Conservation (phyloP, 768 basidiomycete genomes). For the Wakefieldia striispora region DNA sequence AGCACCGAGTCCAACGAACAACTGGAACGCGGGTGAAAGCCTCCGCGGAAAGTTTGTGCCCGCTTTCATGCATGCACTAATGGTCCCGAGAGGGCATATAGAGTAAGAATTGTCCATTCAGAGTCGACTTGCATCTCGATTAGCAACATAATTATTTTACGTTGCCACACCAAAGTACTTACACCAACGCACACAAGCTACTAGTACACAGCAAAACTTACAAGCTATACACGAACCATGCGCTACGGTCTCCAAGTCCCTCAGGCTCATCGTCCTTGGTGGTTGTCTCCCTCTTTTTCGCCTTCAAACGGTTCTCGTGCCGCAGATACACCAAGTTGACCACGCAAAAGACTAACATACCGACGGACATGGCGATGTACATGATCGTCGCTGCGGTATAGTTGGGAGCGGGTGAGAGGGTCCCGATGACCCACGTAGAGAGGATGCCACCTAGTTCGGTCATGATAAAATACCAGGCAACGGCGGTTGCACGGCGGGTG, state of each 20-base stretch:
- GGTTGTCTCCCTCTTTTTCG: conserved; percentile 31
- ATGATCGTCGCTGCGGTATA: conserved; percentile 47
- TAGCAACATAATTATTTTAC: no score
- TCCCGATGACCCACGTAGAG: conserved; percentile 61
- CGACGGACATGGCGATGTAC: conserved; percentile 36
- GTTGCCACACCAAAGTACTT: no score
- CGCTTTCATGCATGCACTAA: no score
- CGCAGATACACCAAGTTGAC: conserved; percentile 41
- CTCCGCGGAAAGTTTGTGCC: no score
- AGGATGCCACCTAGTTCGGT: conserved; percentile 59
- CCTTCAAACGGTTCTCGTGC: conserved; percentile 47
- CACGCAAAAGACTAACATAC: conserved; percentile 36
- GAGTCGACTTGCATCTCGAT: no score
- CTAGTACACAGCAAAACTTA: conserved; percentile 17
- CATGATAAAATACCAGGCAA: conserved; percentile 54
- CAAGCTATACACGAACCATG: conserved; percentile 54
- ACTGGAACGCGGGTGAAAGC: no score
- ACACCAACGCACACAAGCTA: no score
- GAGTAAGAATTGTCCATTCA: no score
- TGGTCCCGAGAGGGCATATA: no score
- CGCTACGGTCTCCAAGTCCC: conserved; percentile 48
- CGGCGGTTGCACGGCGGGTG: conserved; percentile 52
- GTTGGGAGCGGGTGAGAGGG: conserved; percentile 45
- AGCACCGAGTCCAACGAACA: no score
- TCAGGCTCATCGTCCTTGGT: conserved; percentile 37